phyloP scores from a whole-genome alignment of 1,284 basidiomycete species.

The Moesziomyces antarcticus region DNA sequence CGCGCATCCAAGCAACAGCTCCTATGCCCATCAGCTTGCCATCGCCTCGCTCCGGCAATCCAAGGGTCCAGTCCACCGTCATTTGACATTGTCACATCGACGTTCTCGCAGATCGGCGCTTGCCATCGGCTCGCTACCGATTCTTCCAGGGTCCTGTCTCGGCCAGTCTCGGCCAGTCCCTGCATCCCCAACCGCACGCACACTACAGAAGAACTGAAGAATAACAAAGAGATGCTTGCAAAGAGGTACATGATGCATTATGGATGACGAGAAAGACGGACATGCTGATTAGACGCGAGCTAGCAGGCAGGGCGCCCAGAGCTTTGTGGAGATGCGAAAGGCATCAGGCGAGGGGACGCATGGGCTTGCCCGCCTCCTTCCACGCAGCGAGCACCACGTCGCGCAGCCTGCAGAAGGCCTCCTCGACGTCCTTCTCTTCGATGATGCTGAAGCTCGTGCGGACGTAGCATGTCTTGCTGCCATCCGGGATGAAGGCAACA shows the following conservation, averaged over 20 bases:
- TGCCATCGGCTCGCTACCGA: neutral
- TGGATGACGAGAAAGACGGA: too few relatives aligned
- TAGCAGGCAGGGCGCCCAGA: too few relatives aligned
- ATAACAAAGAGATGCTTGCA: neutral
- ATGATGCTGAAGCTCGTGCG: slow-evolving; percentile 63
- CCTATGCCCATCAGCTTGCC: neutral
- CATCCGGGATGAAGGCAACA: slow-evolving; percentile 70
- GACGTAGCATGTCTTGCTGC: slow-evolving; percentile 55
- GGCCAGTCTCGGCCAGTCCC: too few relatives aligned
- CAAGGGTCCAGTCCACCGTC: neutral
- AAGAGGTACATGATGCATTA: neutral
- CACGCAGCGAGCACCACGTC: slow-evolving; percentile 56
- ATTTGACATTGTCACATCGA: neutral
- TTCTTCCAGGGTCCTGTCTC: neutral
- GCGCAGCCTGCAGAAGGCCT: slow-evolving; percentile 56
- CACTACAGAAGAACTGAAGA: neutral
- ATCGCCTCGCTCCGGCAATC: neutral
- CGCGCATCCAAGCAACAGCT: neutral
- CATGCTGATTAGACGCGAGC: too few relatives aligned
- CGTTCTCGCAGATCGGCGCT: neutral
- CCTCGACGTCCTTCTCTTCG: slow-evolving; percentile 52
- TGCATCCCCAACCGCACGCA: too few relatives aligned
- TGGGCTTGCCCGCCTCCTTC: slow-evolving; percentile 49
- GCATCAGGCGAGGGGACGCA: slow-evolving; percentile 11
- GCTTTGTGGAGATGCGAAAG: too few relatives aligned